Base-by-base conservation (phyloP, 345 rosid species). In the Gossypium herbaceum region DNA sequence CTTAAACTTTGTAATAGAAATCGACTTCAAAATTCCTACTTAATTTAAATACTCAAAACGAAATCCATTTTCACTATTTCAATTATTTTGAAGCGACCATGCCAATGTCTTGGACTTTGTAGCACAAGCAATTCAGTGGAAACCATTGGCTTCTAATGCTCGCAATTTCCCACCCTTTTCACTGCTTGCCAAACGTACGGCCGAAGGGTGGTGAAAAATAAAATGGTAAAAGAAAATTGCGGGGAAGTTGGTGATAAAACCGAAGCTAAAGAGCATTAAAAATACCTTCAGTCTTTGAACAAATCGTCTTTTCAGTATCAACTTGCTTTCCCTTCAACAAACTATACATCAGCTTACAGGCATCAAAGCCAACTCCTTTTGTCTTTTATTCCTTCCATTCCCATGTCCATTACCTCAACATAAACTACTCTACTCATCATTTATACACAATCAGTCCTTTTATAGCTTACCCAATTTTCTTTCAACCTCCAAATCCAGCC, bases 271-370 rank as follows among this genome's bases (percentile, higher is more conserved):
- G 27, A 55, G 72, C 79, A 62, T 73, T 72, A 73, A 52, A 75
- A 71, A 70, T 66, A 56, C 51, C 74, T 72, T 76, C 73, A 2
- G 2, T 29, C 25, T 70, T 57, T n/a, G 48, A 13, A 50, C 72
- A 50, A 48, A 48, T 48, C 72, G 56, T 65, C 48, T n/a, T n/a
- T 44, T 66, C 41, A 60, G 45, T 34, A 5, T 5, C 41, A 62
- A 34, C 2, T 2, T 64, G 9, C n/a, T 51, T 52, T 64, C 52
- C 57, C 27, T 62, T 50, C 15, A 70, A 65, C 82, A 77, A 79
- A 59, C 76, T 70, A 79, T 59, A 66, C 79, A 78, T 70, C 81
- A 83, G 17, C 77, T 77, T 76, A 74, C 75, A 25, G 22, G 20
- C 29, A 64, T 48, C 71, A 24, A 16, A 48, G 12, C 75, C 81